Percentiles rank a stretch among this genome's conserved stretches.
These are phyloP conservation scores for Diversispora eburnea DNA, from an alignment of 192 early-diverging fungal species.

Conservation along the genomic window DNA sequence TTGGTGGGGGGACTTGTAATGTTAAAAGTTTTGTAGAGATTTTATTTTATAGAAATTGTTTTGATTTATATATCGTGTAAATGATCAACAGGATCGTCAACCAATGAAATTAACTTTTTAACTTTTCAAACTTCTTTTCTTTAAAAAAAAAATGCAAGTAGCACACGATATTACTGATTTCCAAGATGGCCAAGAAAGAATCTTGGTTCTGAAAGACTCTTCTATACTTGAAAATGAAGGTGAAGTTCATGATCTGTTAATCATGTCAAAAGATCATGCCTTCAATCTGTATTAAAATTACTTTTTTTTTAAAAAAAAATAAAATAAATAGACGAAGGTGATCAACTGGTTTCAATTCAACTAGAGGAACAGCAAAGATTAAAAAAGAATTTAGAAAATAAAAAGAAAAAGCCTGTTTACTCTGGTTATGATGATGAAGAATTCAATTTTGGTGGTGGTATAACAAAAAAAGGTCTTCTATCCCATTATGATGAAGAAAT, in stretches of 20 bases:
- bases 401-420: slow-evolving; percentile 62
- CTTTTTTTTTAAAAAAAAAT: background rate
- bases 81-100: too few species aligned
- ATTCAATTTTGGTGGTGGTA: slow-evolving; percentile 37
- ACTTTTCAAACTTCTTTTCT: background rate
- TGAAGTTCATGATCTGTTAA: background rate
- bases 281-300: background rate
- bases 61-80: too few species aligned
- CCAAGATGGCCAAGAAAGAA: slow-evolving; percentile 62
- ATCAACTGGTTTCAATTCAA: slow-evolving; percentile 69
- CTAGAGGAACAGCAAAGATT: slow-evolving; percentile 65
- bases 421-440: slow-evolving; percentile 77
- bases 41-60: too few species aligned
- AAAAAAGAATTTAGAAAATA: slow-evolving; percentile 72
- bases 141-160: slow-evolving; percentile 49
- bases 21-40: too few species aligned
- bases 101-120: too few species aligned
- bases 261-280: background rate
- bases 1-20: too few species aligned
- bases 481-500: slow-evolving; percentile 81
- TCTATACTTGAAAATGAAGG: slow-evolving; percentile 61
- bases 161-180: slow-evolving; percentile 70
- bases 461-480: slow-evolving; percentile 52
- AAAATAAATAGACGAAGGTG: slow-evolving; percentile 50
- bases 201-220: slow-evolving; percentile 85